These are phyloP conservation scores for Aspergillus awamori DNA, from an alignment of 2,329 filamentous ascomycete genomes.

Conservation along the genomic window DNA sequence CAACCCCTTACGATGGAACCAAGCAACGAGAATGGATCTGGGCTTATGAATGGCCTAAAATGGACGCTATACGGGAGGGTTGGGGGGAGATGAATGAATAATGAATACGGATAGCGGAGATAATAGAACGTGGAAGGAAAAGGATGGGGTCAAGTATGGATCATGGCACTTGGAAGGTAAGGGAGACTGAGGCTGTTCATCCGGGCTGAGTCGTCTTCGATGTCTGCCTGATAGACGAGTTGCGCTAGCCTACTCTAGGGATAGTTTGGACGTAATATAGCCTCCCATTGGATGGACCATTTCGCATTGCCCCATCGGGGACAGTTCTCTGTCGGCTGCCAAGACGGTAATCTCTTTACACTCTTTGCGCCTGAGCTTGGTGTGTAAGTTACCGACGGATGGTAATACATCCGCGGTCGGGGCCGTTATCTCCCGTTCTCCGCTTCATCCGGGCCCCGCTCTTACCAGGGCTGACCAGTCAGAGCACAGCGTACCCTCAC, in stretches of 20 bases:
- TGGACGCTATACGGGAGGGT: neutral
- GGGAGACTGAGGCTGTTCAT: conserved; percentile 27
- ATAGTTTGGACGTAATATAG: neutral
- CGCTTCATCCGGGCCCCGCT: neutral
- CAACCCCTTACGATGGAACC: too few species aligned
- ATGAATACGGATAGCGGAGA: conserved; percentile 5
- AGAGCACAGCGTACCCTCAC: neutral
- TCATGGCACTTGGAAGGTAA: conserved; percentile 14
- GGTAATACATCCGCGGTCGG: conserved; percentile 7
- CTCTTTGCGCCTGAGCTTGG: neutral
- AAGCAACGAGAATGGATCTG: too few species aligned
- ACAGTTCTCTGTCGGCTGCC: conserved; percentile 4
- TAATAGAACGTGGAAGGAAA: neutral
- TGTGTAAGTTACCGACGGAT: neutral
- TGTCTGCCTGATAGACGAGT: conserved; percentile 46
- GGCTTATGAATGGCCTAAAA: neutral
- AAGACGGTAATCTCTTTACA: neutral
- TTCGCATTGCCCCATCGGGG: conserved; percentile 1
- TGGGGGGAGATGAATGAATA: neutral
- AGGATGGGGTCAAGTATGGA: conserved; percentile 13
- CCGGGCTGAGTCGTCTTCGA: conserved; percentile 33
- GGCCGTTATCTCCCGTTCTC: conserved; percentile 17
- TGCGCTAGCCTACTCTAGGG: conserved; percentile 27
- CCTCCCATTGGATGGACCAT: neutral
- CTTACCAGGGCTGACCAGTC: neutral